Base-by-base conservation (phyloP, 2,329 filamentous ascomycete species). In the Coniochaeta pulveracea region DNA sequence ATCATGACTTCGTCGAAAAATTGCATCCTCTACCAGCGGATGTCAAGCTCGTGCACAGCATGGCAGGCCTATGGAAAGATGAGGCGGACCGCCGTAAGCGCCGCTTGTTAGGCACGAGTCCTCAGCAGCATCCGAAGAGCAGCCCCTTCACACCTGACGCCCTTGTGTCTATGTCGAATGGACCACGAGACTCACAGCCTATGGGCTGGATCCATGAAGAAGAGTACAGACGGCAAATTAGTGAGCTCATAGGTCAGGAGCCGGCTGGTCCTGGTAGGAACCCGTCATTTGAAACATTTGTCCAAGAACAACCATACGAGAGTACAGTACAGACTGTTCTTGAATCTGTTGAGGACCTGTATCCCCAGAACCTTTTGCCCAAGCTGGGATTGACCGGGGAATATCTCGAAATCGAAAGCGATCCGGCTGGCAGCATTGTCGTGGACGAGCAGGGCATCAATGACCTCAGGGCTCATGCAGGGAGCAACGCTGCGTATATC, bases 161-260 rank as follows among this genome's bases (percentile, higher is more conserved):
- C 4, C 59, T 96, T 37, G 71, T 93, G 4, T 85, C 85, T 3
- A 93, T 96, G 78, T 93, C 86, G 24, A 85, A 85, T 5, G 82
- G 91, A 53, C 64, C 76, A 19, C 72, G 86, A 34, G 69, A 83
- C 38, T 73, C 75, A 3, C 70, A 78, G 24, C 66, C 74, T n/a
- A 74, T 76, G n/a, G 79, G 76, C 0, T 98, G 91, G 89, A 80
- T 95, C 35, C 88, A 95, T 44, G 89, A 96, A 51, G 77, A 85
- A 29, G 88, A 94, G 48, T 89, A 80, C 48, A 65, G 74, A 19
- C 62, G 76, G 26, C 67, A 81, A 44, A 61, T 93, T 2, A 55
- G 62, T 19, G 59, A 69, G 17, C 63, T 93, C 16, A 72, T 83
- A 7, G 64, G 79, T 16, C 86, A 95, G 50, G 69, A 62, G 38